Conservation (phyloP, 2,329 filamentous ascomycete genomes). For the Diaporthe vexans region DNA sequence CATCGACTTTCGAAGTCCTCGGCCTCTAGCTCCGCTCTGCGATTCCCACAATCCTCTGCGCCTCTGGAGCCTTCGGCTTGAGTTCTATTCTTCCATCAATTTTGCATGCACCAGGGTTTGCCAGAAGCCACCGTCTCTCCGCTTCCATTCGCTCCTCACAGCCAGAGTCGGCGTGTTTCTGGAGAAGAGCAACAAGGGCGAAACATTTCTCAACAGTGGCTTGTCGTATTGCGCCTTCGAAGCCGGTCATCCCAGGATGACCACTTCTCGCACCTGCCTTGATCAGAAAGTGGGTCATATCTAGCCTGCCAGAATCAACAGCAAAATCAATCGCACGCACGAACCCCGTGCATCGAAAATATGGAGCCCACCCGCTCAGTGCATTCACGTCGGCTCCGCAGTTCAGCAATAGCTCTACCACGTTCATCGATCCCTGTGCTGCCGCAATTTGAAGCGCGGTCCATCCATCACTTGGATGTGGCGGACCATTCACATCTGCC, state of each 20-base stretch:
- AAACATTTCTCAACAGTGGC: background rate
- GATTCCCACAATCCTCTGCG: no score
- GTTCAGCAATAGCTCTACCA: background rate
- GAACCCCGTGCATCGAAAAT: background rate
- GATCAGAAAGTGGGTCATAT: background rate
- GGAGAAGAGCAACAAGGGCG: background rate
- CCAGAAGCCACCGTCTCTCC: background rate
- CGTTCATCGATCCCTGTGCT: background rate
- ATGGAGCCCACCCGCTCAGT: background rate
- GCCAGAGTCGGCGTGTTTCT: background rate
- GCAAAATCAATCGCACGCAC: background rate
- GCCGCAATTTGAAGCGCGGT: background rate
- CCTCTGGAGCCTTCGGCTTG: background rate
- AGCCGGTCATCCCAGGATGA: background rate
- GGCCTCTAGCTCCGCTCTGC: background rate
- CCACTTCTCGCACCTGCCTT: background rate
- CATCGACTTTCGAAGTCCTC: background rate
- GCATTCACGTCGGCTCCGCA: constrained; percentile 4
- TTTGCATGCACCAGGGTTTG: background rate
- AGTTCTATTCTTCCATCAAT: background rate
- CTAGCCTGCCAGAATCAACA: background rate
- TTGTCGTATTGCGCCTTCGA: background rate
- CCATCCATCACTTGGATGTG: background rate
- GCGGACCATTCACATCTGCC: constrained; percentile 12
- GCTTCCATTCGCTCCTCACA: background rate